Evolutionary conservation across 257 asterid genomes (phyloP), one percentile per base, ranked within the genome.

Genomic region (Fraxinus anomala): DNA sequence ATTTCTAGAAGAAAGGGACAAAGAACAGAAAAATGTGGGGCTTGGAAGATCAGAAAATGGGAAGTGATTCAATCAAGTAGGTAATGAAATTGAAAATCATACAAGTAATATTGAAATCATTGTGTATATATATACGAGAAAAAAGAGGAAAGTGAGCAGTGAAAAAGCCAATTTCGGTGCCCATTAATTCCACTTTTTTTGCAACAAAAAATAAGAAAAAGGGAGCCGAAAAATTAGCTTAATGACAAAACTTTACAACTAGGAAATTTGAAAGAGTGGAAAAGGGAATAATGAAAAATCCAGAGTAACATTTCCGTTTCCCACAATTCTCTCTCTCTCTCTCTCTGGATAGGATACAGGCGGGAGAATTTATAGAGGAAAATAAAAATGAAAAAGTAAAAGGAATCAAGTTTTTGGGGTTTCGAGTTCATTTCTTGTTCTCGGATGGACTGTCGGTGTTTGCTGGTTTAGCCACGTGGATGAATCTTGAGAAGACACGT

Each of bases 1-100:
- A 16, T 13, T 12, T 61, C 33, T 61, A 3, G 68, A 61, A 24
- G 23, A 47, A 63, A 47, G 82, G 30, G 26, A n/a, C 42, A 71
- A 13, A 44, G 23, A 21, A 37, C 4, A 63, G n/a, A 31, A 72
- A 66, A 76, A 72, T 34, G 79, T 21, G 76, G 83, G 83, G 78
- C n/a, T 76, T 69, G 42, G 10, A 75, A 73, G 74, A 72, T 76
- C 76, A 76, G 73, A 73, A 68, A 75, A 49, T 70, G 68, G 76
- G 78, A 74, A 75, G 68, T 78, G 84, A 75, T 70, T 26, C 72
- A 79, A 79, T 44, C 83, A 70, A 74, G 78, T 76, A 63, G 84
- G 89, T 80, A 65, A 69, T 66, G 79, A 68, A 40, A 65, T 65
- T 66, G 79, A 68, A 40, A 72, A 30, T 72, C 23, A 24, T 1